Conservation (phyloP, 83 land plant genomes). For the Diphasiastrum complanatum region DNA sequence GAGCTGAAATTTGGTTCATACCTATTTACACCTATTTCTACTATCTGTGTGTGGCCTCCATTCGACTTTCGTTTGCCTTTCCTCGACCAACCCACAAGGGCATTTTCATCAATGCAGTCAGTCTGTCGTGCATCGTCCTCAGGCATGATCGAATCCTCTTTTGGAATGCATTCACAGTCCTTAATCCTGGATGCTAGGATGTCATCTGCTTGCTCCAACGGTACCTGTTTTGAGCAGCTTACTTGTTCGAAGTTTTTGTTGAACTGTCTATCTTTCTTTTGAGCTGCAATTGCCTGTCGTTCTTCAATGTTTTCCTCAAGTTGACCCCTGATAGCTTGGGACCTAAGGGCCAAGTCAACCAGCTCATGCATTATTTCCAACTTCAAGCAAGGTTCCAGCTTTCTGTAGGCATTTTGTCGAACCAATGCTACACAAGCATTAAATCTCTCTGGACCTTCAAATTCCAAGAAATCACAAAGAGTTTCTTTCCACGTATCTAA, state of each 20-base stretch:
- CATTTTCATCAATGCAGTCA: neutral
- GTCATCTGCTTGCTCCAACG: slow-evolving; percentile 29
- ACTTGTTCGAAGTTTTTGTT: slow-evolving; percentile 58
- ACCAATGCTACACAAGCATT: slow-evolving; percentile 34
- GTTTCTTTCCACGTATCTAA: slow-evolving; percentile 67
- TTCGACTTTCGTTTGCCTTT: slow-evolving; percentile 23
- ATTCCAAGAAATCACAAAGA: slow-evolving; percentile 66
- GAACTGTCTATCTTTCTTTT: slow-evolving; percentile 51
- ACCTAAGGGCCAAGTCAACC: slow-evolving; percentile 44
- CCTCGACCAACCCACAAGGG: slow-evolving; percentile 14
- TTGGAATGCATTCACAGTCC: too few species aligned
- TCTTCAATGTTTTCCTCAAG: slow-evolving; percentile 68
- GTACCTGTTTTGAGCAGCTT: slow-evolving; percentile 43
- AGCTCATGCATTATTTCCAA: slow-evolving; percentile 52
- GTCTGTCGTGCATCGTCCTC: slow-evolving; percentile 9
- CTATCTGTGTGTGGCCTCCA: slow-evolving; percentile 12
- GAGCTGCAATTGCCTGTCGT: slow-evolving; percentile 50
- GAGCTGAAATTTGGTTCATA: neutral
- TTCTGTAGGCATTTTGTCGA: slow-evolving; percentile 55
- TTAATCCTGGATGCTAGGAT: too few species aligned
- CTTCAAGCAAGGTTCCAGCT: slow-evolving; percentile 45
- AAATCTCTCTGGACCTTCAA: slow-evolving; percentile 35
- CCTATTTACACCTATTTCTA: slow-evolving; percentile 1
- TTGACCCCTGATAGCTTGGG: slow-evolving; percentile 52
- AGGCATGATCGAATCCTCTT: slow-evolving; percentile 10